Evolutionary conservation across 2,329 filamentous ascomycete genomes (phyloP).

Genomic region (Akanthomyces uredinophilus): DNA sequence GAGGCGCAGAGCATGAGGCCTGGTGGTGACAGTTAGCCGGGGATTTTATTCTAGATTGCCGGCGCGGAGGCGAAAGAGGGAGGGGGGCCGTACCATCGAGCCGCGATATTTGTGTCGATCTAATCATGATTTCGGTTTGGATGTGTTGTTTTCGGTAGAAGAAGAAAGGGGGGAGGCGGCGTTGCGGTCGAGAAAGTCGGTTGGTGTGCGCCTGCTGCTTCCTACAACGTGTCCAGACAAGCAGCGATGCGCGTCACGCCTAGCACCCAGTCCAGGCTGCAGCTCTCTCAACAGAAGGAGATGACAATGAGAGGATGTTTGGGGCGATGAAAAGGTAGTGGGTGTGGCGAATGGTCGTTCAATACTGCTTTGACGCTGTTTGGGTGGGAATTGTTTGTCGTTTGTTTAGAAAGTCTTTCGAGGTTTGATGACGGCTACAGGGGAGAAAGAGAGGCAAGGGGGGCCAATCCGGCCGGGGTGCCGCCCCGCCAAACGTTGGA

Average conservation of each 20-base stretch:
- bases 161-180: background rate
- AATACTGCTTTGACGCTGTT: background rate
- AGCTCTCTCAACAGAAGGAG: background rate
- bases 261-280: background rate
- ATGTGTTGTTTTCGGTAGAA: background rate
- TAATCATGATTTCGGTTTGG: constrained; percentile 58
- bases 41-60: background rate
- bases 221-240: constrained; percentile 22
- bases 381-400: background rate
- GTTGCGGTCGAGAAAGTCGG: background rate
- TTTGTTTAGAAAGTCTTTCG: background rate
- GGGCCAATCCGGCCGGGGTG: background rate
- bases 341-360: background rate
- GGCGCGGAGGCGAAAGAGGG: constrained; percentile 10
- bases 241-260: constrained; percentile 1
- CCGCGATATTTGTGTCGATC: constrained; percentile 88
- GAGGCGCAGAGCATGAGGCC: constrained; percentile 93
- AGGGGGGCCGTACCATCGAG: constrained; percentile 64
- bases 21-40: constrained; percentile 33
- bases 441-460: background rate
- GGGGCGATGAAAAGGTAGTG: background rate
- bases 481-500: constrained; percentile 2
- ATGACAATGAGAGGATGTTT: background rate
- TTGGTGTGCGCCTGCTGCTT: background rate
- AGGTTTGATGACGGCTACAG: background rate